Conservation (phyloP, 345 rosid genomes). For the Ceriops tagal region DNA sequence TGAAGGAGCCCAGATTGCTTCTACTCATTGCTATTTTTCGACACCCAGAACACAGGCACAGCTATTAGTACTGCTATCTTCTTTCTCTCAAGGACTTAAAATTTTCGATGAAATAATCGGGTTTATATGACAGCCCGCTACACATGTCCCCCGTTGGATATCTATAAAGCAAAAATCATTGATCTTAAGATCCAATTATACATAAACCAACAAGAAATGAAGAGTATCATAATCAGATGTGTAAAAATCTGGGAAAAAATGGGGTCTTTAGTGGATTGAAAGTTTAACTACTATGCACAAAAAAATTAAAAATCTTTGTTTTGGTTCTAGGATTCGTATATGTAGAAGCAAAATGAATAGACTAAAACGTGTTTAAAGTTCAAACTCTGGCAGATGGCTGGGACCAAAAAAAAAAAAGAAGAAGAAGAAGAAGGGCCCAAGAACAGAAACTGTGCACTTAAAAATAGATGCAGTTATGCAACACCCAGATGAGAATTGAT, state of each 20-base stretch:
- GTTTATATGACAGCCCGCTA: constrained; percentile 22
- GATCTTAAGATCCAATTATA: constrained; percentile 24
- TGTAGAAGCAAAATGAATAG: background rate
- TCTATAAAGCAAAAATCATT: constrained; percentile 8
- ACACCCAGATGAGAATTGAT: constrained; percentile 20
- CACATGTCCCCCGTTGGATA: constrained; percentile 36
- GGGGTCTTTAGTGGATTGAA: background rate
- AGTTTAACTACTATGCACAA: constrained; percentile 3
- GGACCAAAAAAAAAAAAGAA: background rate
- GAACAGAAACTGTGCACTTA: too few species aligned
- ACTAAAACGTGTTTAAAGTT: background rate
- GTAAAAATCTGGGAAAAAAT: background rate
- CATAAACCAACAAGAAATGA: background rate
- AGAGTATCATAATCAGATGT: background rate
- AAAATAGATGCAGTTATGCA: background rate
- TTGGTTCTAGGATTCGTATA: too few species aligned
- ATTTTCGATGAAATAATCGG: constrained; percentile 23
- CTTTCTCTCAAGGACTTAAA: constrained; percentile 28
- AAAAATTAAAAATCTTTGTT: background rate
- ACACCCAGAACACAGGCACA: constrained; percentile 2
- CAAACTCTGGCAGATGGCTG: background rate
- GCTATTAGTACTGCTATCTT: constrained; percentile 27
- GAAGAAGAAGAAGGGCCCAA: background rate
- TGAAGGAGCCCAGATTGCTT: constrained; percentile 55
- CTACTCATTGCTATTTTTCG: constrained; percentile 36